These are phyloP conservation scores for Tetrapyrgos nigripes DNA, from an alignment of 1,284 basidiomycete genomes.

Conservation along the genomic window DNA sequence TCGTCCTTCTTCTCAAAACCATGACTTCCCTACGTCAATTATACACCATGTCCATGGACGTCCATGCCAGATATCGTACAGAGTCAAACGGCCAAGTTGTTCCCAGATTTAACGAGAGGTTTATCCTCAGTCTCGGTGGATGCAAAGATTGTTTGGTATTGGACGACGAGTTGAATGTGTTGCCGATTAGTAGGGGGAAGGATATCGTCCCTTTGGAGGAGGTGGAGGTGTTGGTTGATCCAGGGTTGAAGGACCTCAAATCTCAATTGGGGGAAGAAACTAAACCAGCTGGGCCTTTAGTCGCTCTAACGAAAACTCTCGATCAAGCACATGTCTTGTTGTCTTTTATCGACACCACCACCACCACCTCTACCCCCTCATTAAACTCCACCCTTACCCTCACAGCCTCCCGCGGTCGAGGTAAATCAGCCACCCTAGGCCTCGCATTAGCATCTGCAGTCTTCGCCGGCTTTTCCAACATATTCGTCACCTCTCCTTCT, in stretches of 20 bases:
- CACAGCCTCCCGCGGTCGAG: constrained; percentile 94
- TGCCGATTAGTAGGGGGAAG: constrained; percentile 96
- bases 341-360: constrained; percentile 87
- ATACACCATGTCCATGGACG: constrained; percentile 98
- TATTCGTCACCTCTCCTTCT: constrained; percentile 97
- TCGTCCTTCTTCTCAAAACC: constrained; percentile 92
- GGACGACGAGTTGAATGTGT: constrained; percentile 98
- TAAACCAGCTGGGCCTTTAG: constrained; percentile 88
- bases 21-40: constrained; percentile 95
- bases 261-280: constrained; percentile 83
- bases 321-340: constrained; percentile 94
- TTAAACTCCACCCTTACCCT: constrained; percentile 95
- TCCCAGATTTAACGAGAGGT: constrained; percentile 98
- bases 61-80: constrained; percentile 92
- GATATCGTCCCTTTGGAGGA: constrained; percentile 74
- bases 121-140: constrained; percentile 92
- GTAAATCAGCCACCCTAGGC: constrained; percentile 96
- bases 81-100: constrained; percentile 90
- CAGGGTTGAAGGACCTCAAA: constrained; percentile 85
- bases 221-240: constrained; percentile 55
- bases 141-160: constrained; percentile 92
- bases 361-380: constrained; percentile 74
- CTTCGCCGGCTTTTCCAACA: constrained; percentile 96
- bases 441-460: constrained; percentile 94
- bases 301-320: constrained; percentile 92